Evolutionary conservation across 495 filamentous ascomycete species (phyloP).

Genomic region (Neurospora sp.): DNA sequence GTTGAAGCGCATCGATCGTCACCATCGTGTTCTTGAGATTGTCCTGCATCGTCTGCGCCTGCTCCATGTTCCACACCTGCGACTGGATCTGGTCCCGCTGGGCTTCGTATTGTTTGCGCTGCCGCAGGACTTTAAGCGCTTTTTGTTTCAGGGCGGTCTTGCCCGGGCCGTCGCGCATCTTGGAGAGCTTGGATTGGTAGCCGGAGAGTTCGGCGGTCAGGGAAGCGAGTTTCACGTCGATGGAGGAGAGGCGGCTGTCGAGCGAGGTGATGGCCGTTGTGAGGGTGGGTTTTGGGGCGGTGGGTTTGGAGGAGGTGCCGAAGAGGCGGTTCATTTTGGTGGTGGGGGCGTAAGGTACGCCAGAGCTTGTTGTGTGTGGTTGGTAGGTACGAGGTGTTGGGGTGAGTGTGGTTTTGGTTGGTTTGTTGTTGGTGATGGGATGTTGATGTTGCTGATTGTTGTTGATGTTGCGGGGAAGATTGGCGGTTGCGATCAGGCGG

Average conservation of each 20-base stretch:
- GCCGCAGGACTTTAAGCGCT: conserved; percentile 88
- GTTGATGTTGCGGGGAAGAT: not conserved
- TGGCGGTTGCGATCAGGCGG: not conserved
- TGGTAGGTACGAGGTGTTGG: not conserved
- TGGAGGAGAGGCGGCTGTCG: conserved; percentile 74
- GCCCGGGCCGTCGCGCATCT: conserved; percentile 94
- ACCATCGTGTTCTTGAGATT: conserved; percentile 99
- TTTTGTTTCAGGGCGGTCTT: conserved; percentile 90
- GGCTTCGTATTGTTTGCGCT: conserved; percentile 89
- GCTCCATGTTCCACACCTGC: conserved; percentile 99
- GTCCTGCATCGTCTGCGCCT: conserved; percentile 97
- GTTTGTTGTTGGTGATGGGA: not conserved
- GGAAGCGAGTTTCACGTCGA: conserved; percentile 90
- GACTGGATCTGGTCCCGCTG: conserved; percentile 92
- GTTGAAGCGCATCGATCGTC: conserved; percentile 94
- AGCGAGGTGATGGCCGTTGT: conserved; percentile 78
- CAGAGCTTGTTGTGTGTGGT: not conserved
- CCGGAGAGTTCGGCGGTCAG: conserved; percentile 83
- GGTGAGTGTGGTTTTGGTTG: not conserved
- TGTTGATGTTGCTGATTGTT: not conserved
- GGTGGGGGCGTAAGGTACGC: not conserved
- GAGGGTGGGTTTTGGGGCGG: conserved; percentile 75
- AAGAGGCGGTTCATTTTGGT: conserved; percentile 87
- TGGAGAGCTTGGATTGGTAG: conserved; percentile 78
- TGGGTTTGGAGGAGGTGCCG: conserved; percentile 60